These are phyloP conservation scores for Plasmodium inui DNA, from an alignment of 169 alveolate genomes.

Conservation along the genomic window DNA sequence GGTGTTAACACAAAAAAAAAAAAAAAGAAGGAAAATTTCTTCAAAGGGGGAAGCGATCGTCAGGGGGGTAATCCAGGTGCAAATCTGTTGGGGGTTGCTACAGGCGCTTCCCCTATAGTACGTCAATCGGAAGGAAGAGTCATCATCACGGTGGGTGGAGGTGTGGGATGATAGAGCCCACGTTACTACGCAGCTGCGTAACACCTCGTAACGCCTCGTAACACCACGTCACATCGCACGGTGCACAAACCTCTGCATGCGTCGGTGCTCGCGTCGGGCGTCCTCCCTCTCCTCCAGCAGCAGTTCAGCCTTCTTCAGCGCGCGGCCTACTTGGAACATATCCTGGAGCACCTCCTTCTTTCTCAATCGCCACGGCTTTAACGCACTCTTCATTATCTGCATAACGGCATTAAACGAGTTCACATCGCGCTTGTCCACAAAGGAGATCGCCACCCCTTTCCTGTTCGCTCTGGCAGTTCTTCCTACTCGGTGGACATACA, in stretches of 20 bases:
- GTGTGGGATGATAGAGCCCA: background rate
- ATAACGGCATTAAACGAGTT: conserved; percentile 87
- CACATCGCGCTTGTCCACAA: conserved; percentile 93
- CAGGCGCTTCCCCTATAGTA: background rate
- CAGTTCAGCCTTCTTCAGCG: conserved; percentile 75
- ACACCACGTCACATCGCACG: background rate
- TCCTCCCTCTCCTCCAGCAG: conserved; percentile 31
- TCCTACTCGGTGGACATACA: conserved; percentile 97
- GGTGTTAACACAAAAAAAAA: background rate
- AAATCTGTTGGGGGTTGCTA: too few species aligned
- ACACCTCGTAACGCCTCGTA: too few species aligned
- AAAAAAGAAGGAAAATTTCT: background rate
- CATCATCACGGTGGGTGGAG: background rate
- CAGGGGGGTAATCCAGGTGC: background rate
- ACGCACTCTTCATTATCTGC: conserved; percentile 76
- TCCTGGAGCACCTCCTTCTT: conserved; percentile 90
- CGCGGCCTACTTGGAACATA: conserved; percentile 93
- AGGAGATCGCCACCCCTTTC: conserved; percentile 94
- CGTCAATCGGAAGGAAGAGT: background rate
- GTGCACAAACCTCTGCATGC: conserved; percentile 5
- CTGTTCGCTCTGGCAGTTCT: conserved; percentile 98
- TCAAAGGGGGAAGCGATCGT: background rate
- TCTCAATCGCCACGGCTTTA: conserved; percentile 87
- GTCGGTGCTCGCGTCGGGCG: conserved; percentile 8
- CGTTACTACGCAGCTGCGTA: background rate